phyloP scores from a whole-genome alignment of 2,329 filamentous ascomycete genomes.

The Lomentospora prolificans region DNA sequence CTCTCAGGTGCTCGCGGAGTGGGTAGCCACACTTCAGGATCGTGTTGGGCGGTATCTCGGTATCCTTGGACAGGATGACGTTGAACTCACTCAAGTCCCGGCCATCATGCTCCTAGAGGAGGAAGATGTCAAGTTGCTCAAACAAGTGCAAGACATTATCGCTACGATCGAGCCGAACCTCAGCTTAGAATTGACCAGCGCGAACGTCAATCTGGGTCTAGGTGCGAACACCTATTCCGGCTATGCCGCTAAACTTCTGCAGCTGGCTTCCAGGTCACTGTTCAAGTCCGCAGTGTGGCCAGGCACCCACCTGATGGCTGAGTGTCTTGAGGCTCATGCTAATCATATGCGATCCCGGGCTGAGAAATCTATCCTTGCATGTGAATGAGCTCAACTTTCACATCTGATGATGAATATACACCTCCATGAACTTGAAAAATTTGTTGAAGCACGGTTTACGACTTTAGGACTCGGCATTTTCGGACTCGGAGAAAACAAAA shows the following conservation, averaged over 20 bases:
- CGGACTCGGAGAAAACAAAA: not conserved
- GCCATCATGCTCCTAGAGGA: conserved; percentile 86
- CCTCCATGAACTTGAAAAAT: not conserved
- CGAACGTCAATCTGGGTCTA: conserved; percentile 43
- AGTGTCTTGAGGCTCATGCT: conserved; percentile 45
- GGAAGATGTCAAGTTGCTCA: conserved; percentile 77
- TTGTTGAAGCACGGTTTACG: not conserved
- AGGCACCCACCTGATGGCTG: conserved; percentile 45
- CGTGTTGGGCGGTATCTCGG: conserved; percentile 85
- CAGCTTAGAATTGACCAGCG: conserved; percentile 39
- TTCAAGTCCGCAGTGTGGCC: conserved; percentile 85
- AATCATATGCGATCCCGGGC: conserved; percentile 40
- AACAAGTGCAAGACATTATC: conserved; percentile 74
- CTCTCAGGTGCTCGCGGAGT: conserved; percentile 86
- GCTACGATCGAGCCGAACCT: conserved; percentile 71
- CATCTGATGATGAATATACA: not conserved
- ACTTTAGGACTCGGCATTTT: conserved; percentile 1
- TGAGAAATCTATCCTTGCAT: conserved; percentile 32
- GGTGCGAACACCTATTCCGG: conserved; percentile 56
- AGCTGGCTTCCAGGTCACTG: conserved; percentile 77
- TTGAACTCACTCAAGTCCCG: conserved; percentile 71
- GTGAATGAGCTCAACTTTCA: not conserved
- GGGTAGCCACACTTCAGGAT: conserved; percentile 87
- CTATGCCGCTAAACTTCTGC: conserved; percentile 74
- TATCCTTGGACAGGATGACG: conserved; percentile 71